Evolutionary conservation across 202 grass and related monocot genomes (phyloP).

Genomic region (Sporobolus alterniflorus): DNA sequence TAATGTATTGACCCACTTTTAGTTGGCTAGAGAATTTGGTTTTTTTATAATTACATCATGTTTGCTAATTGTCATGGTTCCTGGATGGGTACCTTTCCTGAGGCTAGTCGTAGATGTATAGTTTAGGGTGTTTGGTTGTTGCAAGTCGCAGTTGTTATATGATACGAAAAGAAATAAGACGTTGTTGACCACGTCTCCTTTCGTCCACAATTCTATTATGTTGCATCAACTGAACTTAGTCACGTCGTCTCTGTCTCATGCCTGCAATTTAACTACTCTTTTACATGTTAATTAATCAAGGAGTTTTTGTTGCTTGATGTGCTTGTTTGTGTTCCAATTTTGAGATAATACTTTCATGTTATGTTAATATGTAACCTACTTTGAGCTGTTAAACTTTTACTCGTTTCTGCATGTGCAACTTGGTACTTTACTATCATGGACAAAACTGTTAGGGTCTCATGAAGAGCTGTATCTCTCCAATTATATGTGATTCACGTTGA

Average conservation of each 20-base stretch:
- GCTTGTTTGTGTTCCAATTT: background rate
- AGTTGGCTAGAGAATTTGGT: no score
- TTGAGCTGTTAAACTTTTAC: constrained; percentile 11
- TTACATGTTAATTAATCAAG: background rate
- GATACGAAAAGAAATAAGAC: constrained; percentile 96
- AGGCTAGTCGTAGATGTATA: no score
- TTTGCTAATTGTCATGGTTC: no score
- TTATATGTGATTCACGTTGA: constrained; percentile 7
- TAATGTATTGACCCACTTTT: no score
- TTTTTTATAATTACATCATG: no score
- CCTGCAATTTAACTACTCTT: background rate
- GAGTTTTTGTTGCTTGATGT: background rate
- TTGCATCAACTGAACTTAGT: constrained; percentile 6
- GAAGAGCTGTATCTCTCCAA: no score
- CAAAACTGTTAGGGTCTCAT: background rate
- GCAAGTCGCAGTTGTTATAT: no score
- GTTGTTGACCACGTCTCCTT: constrained; percentile 18
- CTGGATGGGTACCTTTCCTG: no score
- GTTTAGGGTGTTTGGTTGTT: no score
- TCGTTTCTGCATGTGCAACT: constrained; percentile 13
- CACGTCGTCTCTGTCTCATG: background rate
- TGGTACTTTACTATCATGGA: no score
- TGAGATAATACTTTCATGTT: background rate
- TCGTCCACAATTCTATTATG: constrained; percentile 3
- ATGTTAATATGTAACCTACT: constrained; percentile 5